Percentiles rank a stretch among this genome's conserved stretches.
Conservation (phyloP, 2,329 filamentous ascomycete species). For the Colletotrichum chrysophilum region DNA sequence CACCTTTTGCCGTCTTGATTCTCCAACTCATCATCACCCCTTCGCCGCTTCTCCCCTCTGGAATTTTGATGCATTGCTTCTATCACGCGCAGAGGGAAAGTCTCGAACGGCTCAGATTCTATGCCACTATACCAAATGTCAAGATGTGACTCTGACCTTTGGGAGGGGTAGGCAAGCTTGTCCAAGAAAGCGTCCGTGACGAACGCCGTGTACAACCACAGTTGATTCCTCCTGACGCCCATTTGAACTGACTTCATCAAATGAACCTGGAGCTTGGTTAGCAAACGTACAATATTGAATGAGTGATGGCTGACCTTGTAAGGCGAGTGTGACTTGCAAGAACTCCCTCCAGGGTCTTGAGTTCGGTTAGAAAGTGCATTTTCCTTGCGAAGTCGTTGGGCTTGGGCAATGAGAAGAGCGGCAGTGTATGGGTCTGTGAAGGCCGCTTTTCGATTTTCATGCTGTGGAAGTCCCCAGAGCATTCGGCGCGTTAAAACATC, state of each 20-base stretch:
- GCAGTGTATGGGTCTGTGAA: not conserved
- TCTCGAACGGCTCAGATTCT: not conserved
- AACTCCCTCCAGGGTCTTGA: too few species aligned
- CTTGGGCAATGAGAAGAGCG: not conserved
- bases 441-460: accelerated
- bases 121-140: not conserved
- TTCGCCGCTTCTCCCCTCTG: not conserved
- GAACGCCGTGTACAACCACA: not conserved
- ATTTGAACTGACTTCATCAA: accelerated
- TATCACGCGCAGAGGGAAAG: not conserved
- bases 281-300: accelerated
- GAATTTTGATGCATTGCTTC: not conserved
- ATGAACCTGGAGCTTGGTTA: accelerated
- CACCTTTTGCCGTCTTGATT: not conserved
- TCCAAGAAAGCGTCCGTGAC: not conserved
- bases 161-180: not conserved
- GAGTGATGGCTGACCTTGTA: not conserved
- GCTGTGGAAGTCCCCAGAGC: not conserved
- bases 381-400: not conserved
- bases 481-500: too few species aligned
- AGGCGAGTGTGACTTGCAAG: too few species aligned
- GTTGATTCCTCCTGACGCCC: not conserved
- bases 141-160: not conserved
- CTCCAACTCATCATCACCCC: not conserved
- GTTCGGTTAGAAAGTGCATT: not conserved